phyloP scores from a whole-genome alignment of 768 basidiomycete genomes.

The Galerina sulciceps region DNA sequence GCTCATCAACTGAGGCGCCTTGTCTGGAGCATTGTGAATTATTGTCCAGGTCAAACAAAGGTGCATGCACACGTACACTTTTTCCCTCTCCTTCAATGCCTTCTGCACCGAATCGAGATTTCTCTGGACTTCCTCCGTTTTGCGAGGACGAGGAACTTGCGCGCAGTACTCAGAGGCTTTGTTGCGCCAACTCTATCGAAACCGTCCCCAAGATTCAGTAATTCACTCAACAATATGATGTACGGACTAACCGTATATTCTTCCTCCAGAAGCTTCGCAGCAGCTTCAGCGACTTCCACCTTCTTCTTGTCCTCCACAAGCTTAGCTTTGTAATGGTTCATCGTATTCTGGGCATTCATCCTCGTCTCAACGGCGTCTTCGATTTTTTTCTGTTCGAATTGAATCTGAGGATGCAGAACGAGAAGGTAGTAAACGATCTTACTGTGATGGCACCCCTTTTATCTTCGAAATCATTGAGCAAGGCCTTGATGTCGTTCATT shows the following conservation, averaged over 20 bases:
- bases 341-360: slow-evolving; percentile 51
- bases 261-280: slow-evolving; percentile 53
- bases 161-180: slow-evolving; percentile 68
- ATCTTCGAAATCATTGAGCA: slow-evolving; percentile 57
- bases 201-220: slow-evolving; percentile 1
- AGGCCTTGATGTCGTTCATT: slow-evolving; percentile 47
- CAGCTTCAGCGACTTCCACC: slow-evolving; percentile 47
- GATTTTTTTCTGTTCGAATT: slow-evolving; percentile 47
- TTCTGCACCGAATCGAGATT: slow-evolving; percentile 65
- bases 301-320: slow-evolving; percentile 51
- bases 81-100: slow-evolving; percentile 71
- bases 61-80: slow-evolving; percentile 42
- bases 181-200: slow-evolving; percentile 64
- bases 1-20: slow-evolving; percentile 77
- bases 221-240: not conserved
- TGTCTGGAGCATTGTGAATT: slow-evolving; percentile 46
- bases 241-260: slow-evolving; percentile 59
- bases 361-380: slow-evolving; percentile 53
- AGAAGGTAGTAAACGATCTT: slow-evolving; percentile 17
- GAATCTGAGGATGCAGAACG: slow-evolving; percentile 3
- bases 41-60: not conserved
- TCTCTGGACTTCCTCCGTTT: slow-evolving; percentile 57
- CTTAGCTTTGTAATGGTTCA: slow-evolving; percentile 55
- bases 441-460: slow-evolving; percentile 48
- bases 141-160: slow-evolving; percentile 60